phyloP scores from a whole-genome alignment of 169 alveolate species.

The Plasmodium fragile region DNA sequence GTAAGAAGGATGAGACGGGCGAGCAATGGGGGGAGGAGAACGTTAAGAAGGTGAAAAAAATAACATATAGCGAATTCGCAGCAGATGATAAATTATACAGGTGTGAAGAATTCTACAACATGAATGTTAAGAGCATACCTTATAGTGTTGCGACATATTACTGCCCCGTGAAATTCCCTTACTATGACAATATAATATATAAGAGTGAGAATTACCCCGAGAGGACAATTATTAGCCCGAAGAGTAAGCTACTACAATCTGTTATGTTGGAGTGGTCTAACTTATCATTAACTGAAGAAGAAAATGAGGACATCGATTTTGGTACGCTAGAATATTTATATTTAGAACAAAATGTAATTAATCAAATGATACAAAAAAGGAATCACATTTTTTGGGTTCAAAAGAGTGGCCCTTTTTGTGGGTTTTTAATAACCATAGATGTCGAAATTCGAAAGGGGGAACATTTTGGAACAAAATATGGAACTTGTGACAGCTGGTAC shows the following conservation, averaged over 20 bases:
- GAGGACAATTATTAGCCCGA: conserved; percentile 87
- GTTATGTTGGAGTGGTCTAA: conserved; percentile 78
- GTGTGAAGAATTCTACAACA: conserved; percentile 77
- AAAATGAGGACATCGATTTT: conserved; percentile 25
- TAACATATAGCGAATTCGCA: conserved; percentile 40
- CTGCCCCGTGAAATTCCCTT: conserved; percentile 87
- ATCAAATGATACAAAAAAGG: conserved; percentile 84
- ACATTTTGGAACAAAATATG: conserved; percentile 86
- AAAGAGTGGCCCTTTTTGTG: conserved; percentile 84
- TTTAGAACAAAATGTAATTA: conserved; percentile 81
- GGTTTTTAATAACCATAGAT: conserved; percentile 87
- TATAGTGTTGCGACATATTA: conserved; percentile 85
- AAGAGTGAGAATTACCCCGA: conserved; percentile 83
- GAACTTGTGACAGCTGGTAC: conserved; percentile 88
- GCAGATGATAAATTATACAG: conserved; percentile 63
- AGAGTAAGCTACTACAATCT: conserved; percentile 83
- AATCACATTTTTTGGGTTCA: conserved; percentile 76
- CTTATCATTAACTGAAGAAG: conserved; percentile 32
- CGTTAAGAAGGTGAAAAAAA: conserved; percentile 17
- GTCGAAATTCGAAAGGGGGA: conserved; percentile 90
- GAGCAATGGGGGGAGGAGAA: background rate
- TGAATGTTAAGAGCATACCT: conserved; percentile 85
- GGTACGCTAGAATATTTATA: conserved; percentile 78
- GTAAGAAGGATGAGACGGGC: background rate
- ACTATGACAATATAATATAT: conserved; percentile 83